Evolutionary conservation across 306 rosid species (phyloP).

Genomic region (Cicer pinnatifidum): DNA sequence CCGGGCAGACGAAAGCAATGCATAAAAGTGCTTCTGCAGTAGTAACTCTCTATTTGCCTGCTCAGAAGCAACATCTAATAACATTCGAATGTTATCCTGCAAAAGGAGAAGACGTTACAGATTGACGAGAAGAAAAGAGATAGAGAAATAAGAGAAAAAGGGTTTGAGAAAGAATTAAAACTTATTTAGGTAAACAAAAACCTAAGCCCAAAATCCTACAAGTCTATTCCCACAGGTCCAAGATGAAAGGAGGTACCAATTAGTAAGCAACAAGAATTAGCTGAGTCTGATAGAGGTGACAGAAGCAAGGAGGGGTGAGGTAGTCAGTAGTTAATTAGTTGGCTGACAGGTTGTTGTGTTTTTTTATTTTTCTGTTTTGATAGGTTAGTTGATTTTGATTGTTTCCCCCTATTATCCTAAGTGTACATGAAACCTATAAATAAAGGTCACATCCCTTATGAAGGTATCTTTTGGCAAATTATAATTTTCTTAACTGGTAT

Average conservation of each 20-base stretch:
- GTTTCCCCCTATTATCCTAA: too few relatives aligned
- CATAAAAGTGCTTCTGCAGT: conserved; percentile 88
- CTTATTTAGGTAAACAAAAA: conserved; percentile 18
- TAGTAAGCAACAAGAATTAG: neutral
- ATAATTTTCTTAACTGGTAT: too few relatives aligned
- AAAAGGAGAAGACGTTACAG: conserved; percentile 41
- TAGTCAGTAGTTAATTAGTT: too few relatives aligned
- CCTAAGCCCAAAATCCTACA: conserved; percentile 23
- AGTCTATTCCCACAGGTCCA: neutral
- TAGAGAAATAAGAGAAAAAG: neutral
- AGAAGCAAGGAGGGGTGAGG: neutral
- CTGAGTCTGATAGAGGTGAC: neutral
- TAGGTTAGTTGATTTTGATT: too few relatives aligned
- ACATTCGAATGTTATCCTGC: conserved; percentile 81
- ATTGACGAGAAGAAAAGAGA: neutral
- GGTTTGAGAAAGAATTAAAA: neutral
- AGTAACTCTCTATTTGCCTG: conserved; percentile 78
- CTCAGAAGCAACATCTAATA: conserved; percentile 83
- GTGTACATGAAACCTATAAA: too few relatives aligned
- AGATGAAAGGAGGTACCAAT: conserved; percentile 1
- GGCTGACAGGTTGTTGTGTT: too few relatives aligned
- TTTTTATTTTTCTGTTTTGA: too few relatives aligned
- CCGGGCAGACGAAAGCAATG: conserved; percentile 80
- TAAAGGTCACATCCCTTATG: too few relatives aligned
- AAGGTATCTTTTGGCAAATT: too few relatives aligned